These are phyloP conservation scores for Silene conica DNA, from an alignment of 148 eudicot genomes.

Conservation along the genomic window DNA sequence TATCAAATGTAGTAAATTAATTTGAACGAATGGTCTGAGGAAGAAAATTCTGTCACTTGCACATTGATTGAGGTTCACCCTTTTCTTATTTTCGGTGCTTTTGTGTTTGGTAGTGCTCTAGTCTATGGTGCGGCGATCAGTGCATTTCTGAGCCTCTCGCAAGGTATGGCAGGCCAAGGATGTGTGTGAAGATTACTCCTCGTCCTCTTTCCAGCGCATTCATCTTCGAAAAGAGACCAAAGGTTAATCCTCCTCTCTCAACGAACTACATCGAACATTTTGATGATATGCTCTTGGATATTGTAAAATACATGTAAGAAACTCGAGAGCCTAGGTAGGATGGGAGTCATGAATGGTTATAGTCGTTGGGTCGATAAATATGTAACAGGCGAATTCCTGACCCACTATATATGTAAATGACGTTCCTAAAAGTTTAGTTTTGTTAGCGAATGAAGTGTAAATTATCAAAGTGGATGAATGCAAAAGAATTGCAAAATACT, in stretches of 20 bases:
- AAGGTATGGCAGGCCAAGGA: slow-evolving; percentile 87
- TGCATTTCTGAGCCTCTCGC: slow-evolving; percentile 73
- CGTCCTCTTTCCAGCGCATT: not conserved
- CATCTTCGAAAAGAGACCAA: not conserved
- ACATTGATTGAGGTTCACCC: no score
- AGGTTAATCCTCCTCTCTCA: not conserved
- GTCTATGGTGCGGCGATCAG: slow-evolving; percentile 86
- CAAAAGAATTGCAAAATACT: slow-evolving; percentile 7
- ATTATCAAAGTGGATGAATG: slow-evolving; percentile 14
- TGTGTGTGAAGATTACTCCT: slow-evolving; percentile 42
- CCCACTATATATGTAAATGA: slow-evolving; percentile 15
- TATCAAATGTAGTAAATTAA: no score
- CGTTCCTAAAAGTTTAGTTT: slow-evolving; percentile 13
- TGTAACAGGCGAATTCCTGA: slow-evolving; percentile 4
- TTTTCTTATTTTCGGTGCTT: not conserved
- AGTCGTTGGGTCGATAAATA: not conserved
- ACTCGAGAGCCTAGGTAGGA: slow-evolving; percentile 14
- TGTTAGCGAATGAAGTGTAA: slow-evolving; percentile 16
- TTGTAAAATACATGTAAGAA: slow-evolving; percentile 22
- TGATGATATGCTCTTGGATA: not conserved
- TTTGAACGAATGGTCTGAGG: no score
- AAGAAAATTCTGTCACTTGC: no score
- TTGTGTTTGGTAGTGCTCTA: slow-evolving; percentile 51
- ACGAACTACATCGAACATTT: slow-evolving; percentile 2
- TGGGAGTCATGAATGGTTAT: not conserved